Base-by-base conservation (phyloP, 2,329 filamentous ascomycete genomes). In the Falciphora oryzae region DNA sequence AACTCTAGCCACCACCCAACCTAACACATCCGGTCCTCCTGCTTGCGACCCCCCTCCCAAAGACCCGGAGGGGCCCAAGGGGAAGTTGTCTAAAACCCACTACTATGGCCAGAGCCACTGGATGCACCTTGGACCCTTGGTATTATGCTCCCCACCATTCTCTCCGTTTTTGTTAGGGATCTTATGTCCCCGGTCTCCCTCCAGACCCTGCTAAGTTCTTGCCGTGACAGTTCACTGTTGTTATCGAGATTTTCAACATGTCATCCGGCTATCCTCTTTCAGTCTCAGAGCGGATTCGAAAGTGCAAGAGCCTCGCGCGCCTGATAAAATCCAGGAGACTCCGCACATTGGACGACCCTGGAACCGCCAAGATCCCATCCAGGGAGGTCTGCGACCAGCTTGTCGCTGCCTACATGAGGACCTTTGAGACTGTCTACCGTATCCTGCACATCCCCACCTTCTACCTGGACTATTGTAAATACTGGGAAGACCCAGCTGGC, bases 401-500 rank as follows among this genome's bases (percentile, higher is more conserved):
- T 1, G 74, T 87, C 22, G 76, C 81, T 11, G 72, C 76, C 35
- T 87, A 87, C 73, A 73, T 89, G 25, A 76, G 83, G 61, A 82
- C 81, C 0, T 80, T 84, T 57, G 85, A 88, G 69, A 81, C 82
- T 1, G 80, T 83, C 22, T 79, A 84, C 66, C 80, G 86, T 3
- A 78, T 89, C 29, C 65, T 89, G 11, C 83, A 89, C 70, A 71
- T 84, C 1, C 85, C 85, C 0, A 81, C 80, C 0, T 88, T 89
- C 67, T 75, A 78, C 59, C 75, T 75, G 14, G 81, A 85, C 38
- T 89, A 87, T 68, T 76, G 78, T 13, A 69, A 71, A 3, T 83
- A 81, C 70, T 85, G 81, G 81, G 67, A 38, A 11, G 57, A 64
- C 8, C 67, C 58, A n/a, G 44, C n/a, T 18, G 44, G 18, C 44